Evolutionary conservation across 768 basidiomycete genomes (phyloP), one percentile per base, ranked within the genome.

Genomic region (Leccinum pellstonianum): DNA sequence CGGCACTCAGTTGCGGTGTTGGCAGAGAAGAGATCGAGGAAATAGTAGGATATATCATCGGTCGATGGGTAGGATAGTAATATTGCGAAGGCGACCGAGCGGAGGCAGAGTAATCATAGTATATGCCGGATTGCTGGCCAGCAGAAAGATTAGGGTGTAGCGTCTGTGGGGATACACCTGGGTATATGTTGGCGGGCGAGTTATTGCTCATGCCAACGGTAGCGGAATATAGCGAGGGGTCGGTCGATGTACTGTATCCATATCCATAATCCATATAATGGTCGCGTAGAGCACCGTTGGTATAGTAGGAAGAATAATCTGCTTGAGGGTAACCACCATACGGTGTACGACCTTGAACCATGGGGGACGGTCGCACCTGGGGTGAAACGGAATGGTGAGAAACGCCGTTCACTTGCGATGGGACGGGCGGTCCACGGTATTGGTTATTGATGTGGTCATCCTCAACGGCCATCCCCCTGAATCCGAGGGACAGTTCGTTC

Each of bases 271-370:
- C 85, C 60, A 76, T 70, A 64, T 81, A 84, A 47, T 75, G 71
- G 63, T 85, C 83, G 60, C 79, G 79, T 60, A 73, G 74, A 43
- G 82, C 75, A 33, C 80, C 78, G 46, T 78, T 80, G 51, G 76
- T 70, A 73, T 86, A 87, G 68, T 87, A 88, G 9, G 79, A 75
- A 25, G 81, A 76, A 69, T 85, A 90, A 48, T 89, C 88, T 21
- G 80, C 72, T 63, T 79, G 81, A 25, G 79, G 77, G 66, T 82
- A 87, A 46, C 75, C 70, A 49, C 76, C 76, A 68, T 82, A 89
- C 2, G 79, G 76, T 43, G 75, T 70, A 54, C 81, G 77, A 9
- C 76, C 76, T 54, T 79, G 81, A 59, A 77, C 77, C 65, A 80
- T 68, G 15, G 77, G 77, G 57, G 79, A 76, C 2, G 72, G 77